A percentile compares a stretch with the other conserved stretches of the same genome.
Evolutionary conservation across 495 filamentous ascomycete genomes (phyloP).

Genomic region (Aspergillus asperescens): DNA sequence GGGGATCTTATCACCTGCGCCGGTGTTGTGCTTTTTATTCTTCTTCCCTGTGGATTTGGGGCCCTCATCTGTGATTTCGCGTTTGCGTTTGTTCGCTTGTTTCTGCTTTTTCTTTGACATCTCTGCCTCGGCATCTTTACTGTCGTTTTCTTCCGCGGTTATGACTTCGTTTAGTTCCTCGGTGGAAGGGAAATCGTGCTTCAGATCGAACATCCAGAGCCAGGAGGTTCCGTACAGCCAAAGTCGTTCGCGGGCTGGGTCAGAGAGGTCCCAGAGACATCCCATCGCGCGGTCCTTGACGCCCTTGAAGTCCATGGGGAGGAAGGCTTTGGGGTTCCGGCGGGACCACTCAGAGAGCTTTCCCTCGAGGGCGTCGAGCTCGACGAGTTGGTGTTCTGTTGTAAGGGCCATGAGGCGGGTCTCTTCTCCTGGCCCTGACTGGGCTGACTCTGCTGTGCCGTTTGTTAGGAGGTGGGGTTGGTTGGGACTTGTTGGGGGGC

Average conservation of each 20-base stretch:
- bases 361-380: constrained; percentile 71
- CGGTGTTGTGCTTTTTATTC: constrained; percentile 41
- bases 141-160: constrained; percentile 20
- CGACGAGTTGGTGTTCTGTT: constrained; percentile 64
- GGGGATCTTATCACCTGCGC: constrained; percentile 58
- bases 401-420: constrained; percentile 71
- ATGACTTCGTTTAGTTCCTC: constrained; percentile 24
- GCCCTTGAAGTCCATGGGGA: constrained; percentile 66
- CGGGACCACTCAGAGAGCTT: constrained; percentile 78
- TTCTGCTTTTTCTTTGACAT: constrained; percentile 7
- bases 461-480: constrained; percentile 33
- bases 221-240: constrained; percentile 85
- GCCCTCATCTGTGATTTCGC: constrained; percentile 32
- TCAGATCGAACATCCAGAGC: constrained; percentile 90
- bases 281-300: constrained; percentile 75
- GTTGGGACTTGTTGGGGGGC: constrained; percentile 35
- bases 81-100: constrained; percentile 39
- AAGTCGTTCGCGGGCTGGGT: constrained; percentile 50
- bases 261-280: constrained; percentile 70
- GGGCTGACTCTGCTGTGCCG: constrained; percentile 24
- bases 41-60: constrained; percentile 21
- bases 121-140: neutral
- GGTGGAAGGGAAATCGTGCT: constrained; percentile 56
- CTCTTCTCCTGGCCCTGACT: constrained; percentile 37
- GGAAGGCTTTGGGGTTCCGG: constrained; percentile 65